These are phyloP conservation scores for Euphorbia tirucalli DNA, from an alignment of 345 rosid species.

Conservation along the genomic window DNA sequence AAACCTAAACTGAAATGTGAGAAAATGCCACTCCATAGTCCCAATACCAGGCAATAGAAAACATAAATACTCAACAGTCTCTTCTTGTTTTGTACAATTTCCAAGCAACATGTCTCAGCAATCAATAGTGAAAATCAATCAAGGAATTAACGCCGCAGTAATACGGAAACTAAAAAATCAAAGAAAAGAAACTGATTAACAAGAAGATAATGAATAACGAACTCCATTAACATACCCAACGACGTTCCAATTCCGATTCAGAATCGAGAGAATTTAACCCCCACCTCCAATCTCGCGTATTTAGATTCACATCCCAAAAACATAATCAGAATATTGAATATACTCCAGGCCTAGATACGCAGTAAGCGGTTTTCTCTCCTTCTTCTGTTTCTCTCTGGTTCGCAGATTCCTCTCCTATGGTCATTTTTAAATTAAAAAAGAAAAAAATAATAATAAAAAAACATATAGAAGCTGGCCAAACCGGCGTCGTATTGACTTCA, in stretches of 20 bases:
- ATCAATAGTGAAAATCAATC: neutral
- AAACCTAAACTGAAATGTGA: neutral
- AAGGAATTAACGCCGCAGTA: neutral
- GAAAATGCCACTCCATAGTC: neutral
- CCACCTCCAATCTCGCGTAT: neutral
- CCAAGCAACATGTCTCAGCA: neutral
- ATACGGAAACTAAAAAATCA: neutral
- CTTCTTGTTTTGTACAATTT: neutral
- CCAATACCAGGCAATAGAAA: neutral
- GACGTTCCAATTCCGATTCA: neutral
- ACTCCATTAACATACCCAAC: conserved; percentile 3
- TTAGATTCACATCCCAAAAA: too few relatives aligned
- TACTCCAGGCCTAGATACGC: neutral
- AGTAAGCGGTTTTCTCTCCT: too few relatives aligned
- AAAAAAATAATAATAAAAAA: too few relatives aligned
- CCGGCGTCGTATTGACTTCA: neutral
- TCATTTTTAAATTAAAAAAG: neutral
- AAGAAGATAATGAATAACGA: neutral
- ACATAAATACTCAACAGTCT: neutral
- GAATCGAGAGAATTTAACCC: neutral
- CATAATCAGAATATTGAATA: neutral
- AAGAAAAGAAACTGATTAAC: neutral
- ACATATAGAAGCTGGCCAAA: neutral
- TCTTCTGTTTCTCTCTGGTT: neutral
- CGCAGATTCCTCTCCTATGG: neutral